phyloP scores from a whole-genome alignment of 2,329 filamentous ascomycete species.

The Huntiella moniliformis region DNA sequence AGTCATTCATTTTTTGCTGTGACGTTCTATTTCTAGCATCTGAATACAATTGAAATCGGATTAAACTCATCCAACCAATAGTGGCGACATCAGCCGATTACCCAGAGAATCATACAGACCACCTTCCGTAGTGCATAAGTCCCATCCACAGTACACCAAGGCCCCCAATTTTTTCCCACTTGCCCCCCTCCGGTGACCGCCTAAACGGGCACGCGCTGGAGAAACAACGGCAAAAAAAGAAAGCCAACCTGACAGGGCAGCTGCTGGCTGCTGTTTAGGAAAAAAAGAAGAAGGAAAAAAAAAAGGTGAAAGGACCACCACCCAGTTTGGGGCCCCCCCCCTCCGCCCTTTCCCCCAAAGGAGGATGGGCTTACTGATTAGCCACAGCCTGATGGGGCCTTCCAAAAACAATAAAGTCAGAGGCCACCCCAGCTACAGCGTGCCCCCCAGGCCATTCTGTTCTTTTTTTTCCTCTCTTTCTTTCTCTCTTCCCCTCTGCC shows the following conservation, averaged over 20 bases:
- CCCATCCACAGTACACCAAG: not conserved
- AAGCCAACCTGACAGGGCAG: conserved; percentile 1
- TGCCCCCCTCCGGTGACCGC: not conserved
- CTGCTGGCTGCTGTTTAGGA: not conserved
- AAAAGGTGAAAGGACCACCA: conserved; percentile 2
- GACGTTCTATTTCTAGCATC: no score
- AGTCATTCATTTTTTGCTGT: no score
- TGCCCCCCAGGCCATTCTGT: conserved; percentile 6
- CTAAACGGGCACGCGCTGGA: conserved; percentile 8
- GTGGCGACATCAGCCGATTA: no score
- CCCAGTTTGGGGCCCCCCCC: no score
- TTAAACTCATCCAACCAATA: no score
- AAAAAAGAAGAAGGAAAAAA: not conserved
- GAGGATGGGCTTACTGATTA: conserved; percentile 8
- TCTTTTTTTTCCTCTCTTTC: conserved; percentile 9
- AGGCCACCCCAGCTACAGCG: conserved; percentile 10
- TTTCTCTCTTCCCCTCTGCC: conserved; percentile 6
- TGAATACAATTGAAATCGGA: no score
- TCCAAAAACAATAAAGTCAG: conserved; percentile 11
- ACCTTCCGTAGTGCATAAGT: no score
- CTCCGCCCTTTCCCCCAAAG: no score
- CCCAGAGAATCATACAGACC: no score
- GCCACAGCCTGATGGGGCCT: conserved; percentile 9
- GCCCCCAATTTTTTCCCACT: not conserved
- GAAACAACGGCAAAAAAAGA: conserved; percentile 11